Conservation (phyloP, 1,284 basidiomycete species). For the Polyporus tsugae region DNA sequence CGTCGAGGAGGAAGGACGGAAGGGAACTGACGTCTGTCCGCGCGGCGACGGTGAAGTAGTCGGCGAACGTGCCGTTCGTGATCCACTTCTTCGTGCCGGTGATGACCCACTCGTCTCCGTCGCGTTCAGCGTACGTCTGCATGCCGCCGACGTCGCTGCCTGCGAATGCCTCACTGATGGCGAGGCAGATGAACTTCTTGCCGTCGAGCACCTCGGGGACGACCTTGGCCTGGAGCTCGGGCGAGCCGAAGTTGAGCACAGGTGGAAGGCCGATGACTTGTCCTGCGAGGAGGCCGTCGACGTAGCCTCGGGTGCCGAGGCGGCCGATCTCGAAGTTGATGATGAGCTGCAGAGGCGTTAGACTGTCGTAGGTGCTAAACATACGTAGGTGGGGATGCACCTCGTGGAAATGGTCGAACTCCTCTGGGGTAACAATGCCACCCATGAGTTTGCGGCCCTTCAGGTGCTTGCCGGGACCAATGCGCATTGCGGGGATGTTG, state of each 20-base stretch:
- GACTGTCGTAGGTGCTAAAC: conserved; percentile 26
- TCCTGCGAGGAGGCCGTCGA: conserved; percentile 85
- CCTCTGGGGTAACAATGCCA: conserved; percentile 88
- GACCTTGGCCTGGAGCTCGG: conserved; percentile 79
- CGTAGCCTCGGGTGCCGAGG: conserved; percentile 84
- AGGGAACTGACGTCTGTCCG: conserved; percentile 60
- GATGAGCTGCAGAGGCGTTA: conserved; percentile 62
- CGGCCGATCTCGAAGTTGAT: conserved; percentile 89
- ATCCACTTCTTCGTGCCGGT: conserved; percentile 98
- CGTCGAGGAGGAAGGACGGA: not conserved
- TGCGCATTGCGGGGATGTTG: conserved; percentile 91
- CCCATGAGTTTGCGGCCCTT: conserved; percentile 86
- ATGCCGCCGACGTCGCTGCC: conserved; percentile 92
- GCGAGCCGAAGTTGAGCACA: conserved; percentile 86
- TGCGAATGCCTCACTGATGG: conserved; percentile 85
- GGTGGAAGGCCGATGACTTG: conserved; percentile 88
- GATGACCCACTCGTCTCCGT: conserved; percentile 88
- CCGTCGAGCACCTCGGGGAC: conserved; percentile 75
- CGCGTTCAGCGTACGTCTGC: conserved; percentile 84
- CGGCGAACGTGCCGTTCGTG: conserved; percentile 86
- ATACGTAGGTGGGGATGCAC: conserved; percentile 41
- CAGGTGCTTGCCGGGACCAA: conserved; percentile 92
- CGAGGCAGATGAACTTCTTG: conserved; percentile 81
- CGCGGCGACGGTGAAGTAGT: conserved; percentile 84
- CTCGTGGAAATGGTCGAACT: conserved; percentile 87